phyloP scores from a whole-genome alignment of 805 yeast genomes.

The Candida xiaguanensis region DNA sequence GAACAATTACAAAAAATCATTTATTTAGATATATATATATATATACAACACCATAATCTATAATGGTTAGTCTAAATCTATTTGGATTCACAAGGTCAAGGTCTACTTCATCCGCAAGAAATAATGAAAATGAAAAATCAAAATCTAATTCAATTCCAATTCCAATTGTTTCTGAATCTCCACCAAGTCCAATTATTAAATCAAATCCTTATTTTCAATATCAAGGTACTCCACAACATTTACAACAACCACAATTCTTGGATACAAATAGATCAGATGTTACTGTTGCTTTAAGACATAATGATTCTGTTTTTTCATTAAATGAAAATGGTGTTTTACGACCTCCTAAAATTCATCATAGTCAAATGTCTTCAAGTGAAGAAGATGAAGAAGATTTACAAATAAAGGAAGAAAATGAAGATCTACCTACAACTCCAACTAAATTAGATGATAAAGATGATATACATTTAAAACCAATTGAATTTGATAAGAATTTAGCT shows the following conservation, averaged over 20 bases:
- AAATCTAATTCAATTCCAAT: background rate
- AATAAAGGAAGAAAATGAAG: background rate
- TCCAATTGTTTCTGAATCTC: background rate
- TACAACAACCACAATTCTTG: conserved; percentile 14
- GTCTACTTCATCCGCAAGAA: conserved; percentile 2
- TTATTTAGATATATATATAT: too few species aligned
- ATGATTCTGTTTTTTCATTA: conserved; percentile 31
- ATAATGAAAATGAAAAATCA: background rate
- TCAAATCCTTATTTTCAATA: conserved; percentile 53
- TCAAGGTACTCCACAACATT: conserved; percentile 58
- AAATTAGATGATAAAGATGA: conserved; percentile 4
- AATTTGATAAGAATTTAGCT: conserved; percentile 3
- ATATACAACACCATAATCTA: too few species aligned
- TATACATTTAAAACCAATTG: conserved; percentile 7
- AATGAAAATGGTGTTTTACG: conserved; percentile 18
- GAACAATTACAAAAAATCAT: background rate
- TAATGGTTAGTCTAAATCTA: background rate
- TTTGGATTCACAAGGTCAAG: conserved; percentile 1
- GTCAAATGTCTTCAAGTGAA: conserved; percentile 6
- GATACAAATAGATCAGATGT: conserved; percentile 17
- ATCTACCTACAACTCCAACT: background rate
- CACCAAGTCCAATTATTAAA: conserved; percentile 16
- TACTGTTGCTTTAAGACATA: conserved; percentile 36
- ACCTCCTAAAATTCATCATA: conserved; percentile 15
- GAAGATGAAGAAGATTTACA: background rate